Evolutionary conservation across 306 rosid species (phyloP).

Genomic region (Glycyrrhiza uralensis): DNA sequence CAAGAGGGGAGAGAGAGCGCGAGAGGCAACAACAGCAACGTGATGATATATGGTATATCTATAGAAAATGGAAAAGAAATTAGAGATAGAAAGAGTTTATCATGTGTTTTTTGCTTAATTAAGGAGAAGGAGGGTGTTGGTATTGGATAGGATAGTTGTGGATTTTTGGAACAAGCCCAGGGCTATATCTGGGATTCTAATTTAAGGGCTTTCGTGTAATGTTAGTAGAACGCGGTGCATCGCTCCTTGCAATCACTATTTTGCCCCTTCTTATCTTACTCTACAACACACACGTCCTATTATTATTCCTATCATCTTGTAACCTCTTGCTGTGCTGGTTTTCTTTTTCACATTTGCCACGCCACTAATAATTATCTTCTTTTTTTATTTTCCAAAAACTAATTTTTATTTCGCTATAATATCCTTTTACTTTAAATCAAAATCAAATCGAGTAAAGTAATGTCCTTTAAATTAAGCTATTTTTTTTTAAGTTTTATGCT

Average conservation of each 20-base stretch:
- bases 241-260: conserved; percentile 34
- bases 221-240: conserved; percentile 51
- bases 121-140: background rate
- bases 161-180: background rate
- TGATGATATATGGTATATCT: too few relatives aligned
- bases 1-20: background rate
- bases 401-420: background rate
- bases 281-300: background rate
- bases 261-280: conserved; percentile 22
- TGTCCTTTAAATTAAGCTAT: background rate
- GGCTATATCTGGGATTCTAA: conserved; percentile 34
- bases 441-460: too few relatives aligned
- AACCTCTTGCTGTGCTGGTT: background rate
- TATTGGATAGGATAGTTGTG: background rate
- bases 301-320: background rate
- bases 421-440: background rate
- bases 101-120: conserved; percentile 27
- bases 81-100: background rate
- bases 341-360: background rate
- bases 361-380: background rate
- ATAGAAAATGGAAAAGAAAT: too few relatives aligned
- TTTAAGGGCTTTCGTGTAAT: background rate
- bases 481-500: background rate
- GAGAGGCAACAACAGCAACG: too few relatives aligned
- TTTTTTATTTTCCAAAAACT: background rate